phyloP scores from a whole-genome alignment of 305 asterid species.

The Coffea humblotiana region DNA sequence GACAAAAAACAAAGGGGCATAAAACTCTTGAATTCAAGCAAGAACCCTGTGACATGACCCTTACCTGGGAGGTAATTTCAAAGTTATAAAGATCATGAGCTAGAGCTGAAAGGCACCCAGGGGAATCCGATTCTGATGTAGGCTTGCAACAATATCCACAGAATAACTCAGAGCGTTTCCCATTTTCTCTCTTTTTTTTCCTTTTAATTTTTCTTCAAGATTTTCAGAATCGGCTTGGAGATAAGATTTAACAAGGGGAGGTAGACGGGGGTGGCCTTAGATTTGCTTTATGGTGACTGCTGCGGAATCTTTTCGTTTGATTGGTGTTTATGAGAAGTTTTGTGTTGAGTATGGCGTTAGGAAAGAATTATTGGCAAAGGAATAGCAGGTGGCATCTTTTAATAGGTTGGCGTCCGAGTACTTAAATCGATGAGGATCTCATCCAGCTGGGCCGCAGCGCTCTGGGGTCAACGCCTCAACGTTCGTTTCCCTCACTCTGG shows the following conservation, averaged over 20 bases:
- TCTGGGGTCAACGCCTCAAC: too few relatives aligned
- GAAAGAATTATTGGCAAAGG: constrained; percentile 7
- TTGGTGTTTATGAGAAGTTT: neutral
- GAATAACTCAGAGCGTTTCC: constrained; percentile 70
- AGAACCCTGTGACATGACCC: neutral
- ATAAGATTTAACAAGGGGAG: neutral
- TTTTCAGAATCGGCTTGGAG: constrained; percentile 5
- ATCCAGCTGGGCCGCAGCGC: neutral
- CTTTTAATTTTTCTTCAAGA: constrained; percentile 1
- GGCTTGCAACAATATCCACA: constrained; percentile 49
- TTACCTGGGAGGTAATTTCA: constrained; percentile 82
- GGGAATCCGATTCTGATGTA: constrained; percentile 48
- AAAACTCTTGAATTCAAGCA: neutral
- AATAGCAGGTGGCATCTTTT: constrained; percentile 11
- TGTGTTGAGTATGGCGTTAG: constrained; percentile 1
- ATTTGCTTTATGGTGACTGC: constrained; percentile 5
- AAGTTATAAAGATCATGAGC: constrained; percentile 82
- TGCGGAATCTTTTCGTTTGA: constrained; percentile 16
- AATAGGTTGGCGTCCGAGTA: constrained; percentile 15
- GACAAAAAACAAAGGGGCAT: neutral
- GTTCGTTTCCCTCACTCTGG: too few relatives aligned
- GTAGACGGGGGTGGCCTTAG: neutral
- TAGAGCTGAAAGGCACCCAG: constrained; percentile 61
- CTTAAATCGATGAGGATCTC: constrained; percentile 9
- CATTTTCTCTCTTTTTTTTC: constrained; percentile 31